Conservation (phyloP, 2,329 filamentous ascomycete genomes). For the Paecilomyces formosus region DNA sequence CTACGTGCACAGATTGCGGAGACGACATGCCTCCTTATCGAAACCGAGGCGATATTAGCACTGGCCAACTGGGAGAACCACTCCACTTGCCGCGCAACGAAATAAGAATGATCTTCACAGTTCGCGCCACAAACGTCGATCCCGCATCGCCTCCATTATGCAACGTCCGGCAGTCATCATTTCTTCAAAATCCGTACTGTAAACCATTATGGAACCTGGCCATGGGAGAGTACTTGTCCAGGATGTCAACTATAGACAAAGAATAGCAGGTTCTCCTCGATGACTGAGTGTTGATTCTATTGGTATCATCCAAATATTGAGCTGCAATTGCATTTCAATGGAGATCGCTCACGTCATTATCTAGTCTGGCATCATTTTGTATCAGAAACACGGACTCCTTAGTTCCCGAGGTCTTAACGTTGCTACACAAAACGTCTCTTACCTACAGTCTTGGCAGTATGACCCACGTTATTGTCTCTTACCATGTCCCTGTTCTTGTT, state of each 20-base stretch:
- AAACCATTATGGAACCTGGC: neutral
- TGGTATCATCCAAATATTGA: neutral
- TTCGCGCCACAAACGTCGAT: neutral
- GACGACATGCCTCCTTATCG: neutral
- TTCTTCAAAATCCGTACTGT: neutral
- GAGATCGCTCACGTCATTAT: neutral
- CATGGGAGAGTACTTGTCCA: neutral
- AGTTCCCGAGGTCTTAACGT: neutral
- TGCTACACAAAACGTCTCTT: neutral
- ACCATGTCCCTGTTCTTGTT: neutral
- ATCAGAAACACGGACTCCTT: neutral
- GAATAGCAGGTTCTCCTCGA: neutral
- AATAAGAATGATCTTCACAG: neutral
- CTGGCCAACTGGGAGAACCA: neutral
- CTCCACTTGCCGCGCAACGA: neutral
- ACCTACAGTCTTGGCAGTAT: neutral
- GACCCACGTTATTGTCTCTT: neutral
- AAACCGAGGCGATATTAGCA: neutral
- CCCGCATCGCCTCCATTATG: neutral
- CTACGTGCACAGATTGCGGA: neutral
- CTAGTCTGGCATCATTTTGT: neutral
- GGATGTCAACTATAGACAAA: neutral
- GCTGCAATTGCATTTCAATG: neutral
- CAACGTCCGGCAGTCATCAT: neutral
- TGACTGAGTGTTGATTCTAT: neutral